Base-by-base conservation (phyloP, 169 alveolate species). In the Besnoitia besnoiti region DNA sequence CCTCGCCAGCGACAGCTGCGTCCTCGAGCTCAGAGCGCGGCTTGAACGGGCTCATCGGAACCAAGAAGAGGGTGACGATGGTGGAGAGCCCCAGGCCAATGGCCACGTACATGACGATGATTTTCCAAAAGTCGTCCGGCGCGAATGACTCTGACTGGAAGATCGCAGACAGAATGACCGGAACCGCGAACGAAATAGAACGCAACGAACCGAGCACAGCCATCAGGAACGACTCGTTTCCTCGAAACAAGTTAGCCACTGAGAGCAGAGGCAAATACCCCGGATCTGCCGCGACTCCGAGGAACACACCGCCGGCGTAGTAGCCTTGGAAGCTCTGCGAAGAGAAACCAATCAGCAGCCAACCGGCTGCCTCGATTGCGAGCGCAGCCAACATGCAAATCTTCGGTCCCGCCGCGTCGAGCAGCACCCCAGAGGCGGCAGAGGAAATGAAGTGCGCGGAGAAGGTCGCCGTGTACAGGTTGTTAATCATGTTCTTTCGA, bases 351-450 rank as follows among this genome's bases (percentile, higher is more conserved):
- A 93, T 39, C 67, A 88, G 27, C 75, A 88, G 40, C 95, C 95
- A 93, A 40, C 95, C 95, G 2, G 44, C 75, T 5, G 44, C 61
- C 12, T 85, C 92, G 88, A 93, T 51, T 33, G 59, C 19, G 0
- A 89, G 16, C 0, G 92, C 95, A 0, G 75, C 7, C 21, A 93
- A 30, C 67, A 88, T 39, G 21, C 93, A 87, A 33, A 93, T 93
- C 89, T 93, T 93, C 0, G 95, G 95, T 0, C 95, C 95, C 35
- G 89, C 88, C 0, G 93, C 82, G 49, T 93, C 95, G 8, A 93
- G 73, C 2, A 77, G 44, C 12, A 79, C 10, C 4, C 95, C 95
- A 0, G 95, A 80, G 0, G 77, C 16, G 76, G 85, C 80, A 3
- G 95, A 93, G 21, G 92, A 93, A 0, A 88, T 55, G 76, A 93